Percentiles rank a stretch among this genome's conserved stretches.
Conservation (phyloP, 2,329 filamentous ascomycete genomes). For the Didymella pinodella region DNA sequence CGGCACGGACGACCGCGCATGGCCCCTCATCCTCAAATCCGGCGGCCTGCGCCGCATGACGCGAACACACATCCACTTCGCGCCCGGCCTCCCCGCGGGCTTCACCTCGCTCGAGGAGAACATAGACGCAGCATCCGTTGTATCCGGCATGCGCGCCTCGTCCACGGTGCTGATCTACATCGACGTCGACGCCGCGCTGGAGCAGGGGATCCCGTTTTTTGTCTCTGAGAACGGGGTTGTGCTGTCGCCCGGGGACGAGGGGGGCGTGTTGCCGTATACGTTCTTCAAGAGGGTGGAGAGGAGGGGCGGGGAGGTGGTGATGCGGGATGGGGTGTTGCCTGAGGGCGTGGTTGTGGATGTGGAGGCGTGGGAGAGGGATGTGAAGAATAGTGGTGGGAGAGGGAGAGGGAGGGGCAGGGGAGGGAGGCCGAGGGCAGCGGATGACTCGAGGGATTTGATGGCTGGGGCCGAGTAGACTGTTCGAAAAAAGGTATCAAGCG, state of each 20-base stretch:
- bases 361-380: slow-evolving; percentile 48
- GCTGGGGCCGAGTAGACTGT: slow-evolving; percentile 22
- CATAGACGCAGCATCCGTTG: slow-evolving; percentile 59
- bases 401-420: slow-evolving; percentile 26
- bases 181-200: slow-evolving; percentile 72
- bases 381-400: slow-evolving; percentile 32
- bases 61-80: slow-evolving; percentile 90
- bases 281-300: slow-evolving; percentile 78
- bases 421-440: slow-evolving; percentile 34
- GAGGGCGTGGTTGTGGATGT: slow-evolving; percentile 49
- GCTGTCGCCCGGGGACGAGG: slow-evolving; percentile 58
- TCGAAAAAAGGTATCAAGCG: neutral
- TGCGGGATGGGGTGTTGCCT: slow-evolving; percentile 71
- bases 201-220: slow-evolving; percentile 74
- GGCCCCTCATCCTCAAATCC: slow-evolving; percentile 74
- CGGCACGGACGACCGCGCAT: slow-evolving; percentile 86
- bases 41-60: slow-evolving; percentile 84
- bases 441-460: slow-evolving; percentile 36
- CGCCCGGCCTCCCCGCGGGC: slow-evolving; percentile 70
- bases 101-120: slow-evolving; percentile 40
- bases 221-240: slow-evolving; percentile 61
- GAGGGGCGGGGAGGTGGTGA: slow-evolving; percentile 70
- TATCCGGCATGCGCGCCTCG: slow-evolving; percentile 79
- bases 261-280: slow-evolving; percentile 46
- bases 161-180: slow-evolving; percentile 74